Conservation (phyloP, 2,329 filamentous ascomycete genomes). For the Neofusicoccum parvum region DNA sequence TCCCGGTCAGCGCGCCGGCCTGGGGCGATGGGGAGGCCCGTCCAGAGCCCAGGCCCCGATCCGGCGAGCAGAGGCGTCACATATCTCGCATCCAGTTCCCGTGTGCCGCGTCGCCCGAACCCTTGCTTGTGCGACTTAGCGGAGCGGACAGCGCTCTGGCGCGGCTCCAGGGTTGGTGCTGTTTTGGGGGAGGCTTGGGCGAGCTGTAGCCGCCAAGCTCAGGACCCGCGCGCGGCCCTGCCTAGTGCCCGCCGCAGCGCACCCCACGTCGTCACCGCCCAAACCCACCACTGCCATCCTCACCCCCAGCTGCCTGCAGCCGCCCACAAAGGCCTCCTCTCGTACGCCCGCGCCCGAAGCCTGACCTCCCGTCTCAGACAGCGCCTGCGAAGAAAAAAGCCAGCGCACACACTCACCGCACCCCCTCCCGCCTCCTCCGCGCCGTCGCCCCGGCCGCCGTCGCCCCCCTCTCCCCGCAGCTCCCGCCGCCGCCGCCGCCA, state of each 20-base stretch:
- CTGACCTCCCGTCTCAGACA: constrained; percentile 11
- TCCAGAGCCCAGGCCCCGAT: neutral
- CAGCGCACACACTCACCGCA: constrained; percentile 6
- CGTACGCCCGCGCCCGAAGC: constrained; percentile 11
- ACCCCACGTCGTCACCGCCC: constrained; percentile 22
- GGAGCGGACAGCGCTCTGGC: neutral
- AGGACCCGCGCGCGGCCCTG: constrained; percentile 8
- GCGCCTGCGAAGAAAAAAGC: constrained; percentile 19
- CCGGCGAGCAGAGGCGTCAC: constrained; percentile 5
- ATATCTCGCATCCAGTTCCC: constrained; percentile 12
- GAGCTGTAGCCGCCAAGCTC: neutral
- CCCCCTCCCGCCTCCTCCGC: neutral
- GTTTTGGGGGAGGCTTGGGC: constrained; percentile 2
- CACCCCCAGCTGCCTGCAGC: constrained; percentile 4
- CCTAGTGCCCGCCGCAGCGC: constrained; percentile 4
- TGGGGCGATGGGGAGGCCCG: neutral
- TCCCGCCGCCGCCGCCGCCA: neutral
- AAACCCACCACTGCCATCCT: neutral
- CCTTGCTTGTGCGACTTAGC: constrained; percentile 38
- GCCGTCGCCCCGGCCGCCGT: neutral
- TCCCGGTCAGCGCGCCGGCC: constrained; percentile 12
- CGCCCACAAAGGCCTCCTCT: constrained; percentile 4
- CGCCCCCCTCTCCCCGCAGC: neutral
- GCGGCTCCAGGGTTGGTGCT: neutral
- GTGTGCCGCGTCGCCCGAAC: constrained; percentile 27